Evolutionary conservation across 78 protist species (phyloP).

Genomic region (Planoprotostelium fungivorum): DNA sequence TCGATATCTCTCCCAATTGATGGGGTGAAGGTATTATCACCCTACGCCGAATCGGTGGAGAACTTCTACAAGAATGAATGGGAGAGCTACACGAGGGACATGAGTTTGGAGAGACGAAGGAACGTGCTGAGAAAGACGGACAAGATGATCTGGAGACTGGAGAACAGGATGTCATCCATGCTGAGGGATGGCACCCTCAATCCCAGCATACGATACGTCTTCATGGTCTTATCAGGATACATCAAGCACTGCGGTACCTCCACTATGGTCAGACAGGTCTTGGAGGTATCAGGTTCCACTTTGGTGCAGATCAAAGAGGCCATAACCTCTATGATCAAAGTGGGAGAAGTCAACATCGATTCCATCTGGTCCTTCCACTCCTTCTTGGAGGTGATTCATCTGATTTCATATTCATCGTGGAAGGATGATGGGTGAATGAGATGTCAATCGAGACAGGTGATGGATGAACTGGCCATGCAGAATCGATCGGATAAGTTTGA

Average conservation of each 20-base stretch:
- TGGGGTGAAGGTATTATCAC: constrained; percentile 29
- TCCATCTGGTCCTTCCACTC: background rate
- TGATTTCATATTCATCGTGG: no score
- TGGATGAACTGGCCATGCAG: background rate
- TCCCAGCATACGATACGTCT: constrained; percentile 28
- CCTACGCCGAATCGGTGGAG: constrained; percentile 49
- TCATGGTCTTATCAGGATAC: constrained; percentile 33
- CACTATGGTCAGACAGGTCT: background rate
- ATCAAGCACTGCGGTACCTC: constrained; percentile 26
- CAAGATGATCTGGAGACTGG: constrained; percentile 36
- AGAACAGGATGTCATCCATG: constrained; percentile 15
- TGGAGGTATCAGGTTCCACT: background rate
- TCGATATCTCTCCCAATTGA: no score
- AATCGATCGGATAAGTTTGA: background rate
- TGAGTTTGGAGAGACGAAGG: constrained; percentile 27
- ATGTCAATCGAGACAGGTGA: background rate
- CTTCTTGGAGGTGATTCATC: background rate
- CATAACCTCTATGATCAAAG: background rate
- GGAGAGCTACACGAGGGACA: constrained; percentile 39
- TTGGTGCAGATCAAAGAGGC: background rate
- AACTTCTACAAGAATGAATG: constrained; percentile 39
- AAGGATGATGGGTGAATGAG: background rate
- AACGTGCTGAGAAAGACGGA: constrained; percentile 48
- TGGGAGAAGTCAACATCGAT: background rate
- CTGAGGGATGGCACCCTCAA: constrained; percentile 11